phyloP scores from a whole-genome alignment of 2,329 filamentous ascomycete genomes.

The Xylaria sp. region DNA sequence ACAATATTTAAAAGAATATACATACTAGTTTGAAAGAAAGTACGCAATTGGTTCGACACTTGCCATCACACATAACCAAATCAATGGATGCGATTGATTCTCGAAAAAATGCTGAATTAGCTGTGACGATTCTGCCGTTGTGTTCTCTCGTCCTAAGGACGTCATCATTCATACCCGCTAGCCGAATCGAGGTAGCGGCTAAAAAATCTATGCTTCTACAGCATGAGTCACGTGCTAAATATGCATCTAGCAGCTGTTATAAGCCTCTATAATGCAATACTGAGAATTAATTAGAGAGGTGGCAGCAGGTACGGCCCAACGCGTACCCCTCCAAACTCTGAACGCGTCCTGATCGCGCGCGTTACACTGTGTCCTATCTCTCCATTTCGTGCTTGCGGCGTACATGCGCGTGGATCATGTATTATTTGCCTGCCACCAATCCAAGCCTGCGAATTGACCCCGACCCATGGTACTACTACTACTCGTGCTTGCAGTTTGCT shows the following conservation, averaged over 20 bases:
- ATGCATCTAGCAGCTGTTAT: background rate
- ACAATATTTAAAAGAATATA: too few relatives aligned
- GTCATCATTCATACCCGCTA: background rate
- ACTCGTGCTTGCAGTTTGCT: background rate
- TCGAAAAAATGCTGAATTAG: too few relatives aligned
- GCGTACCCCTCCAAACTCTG: background rate
- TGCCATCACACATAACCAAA: too few relatives aligned
- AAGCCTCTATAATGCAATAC: background rate
- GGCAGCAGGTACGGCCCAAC: background rate
- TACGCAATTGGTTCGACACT: too few relatives aligned
- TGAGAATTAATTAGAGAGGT: conserved; percentile 1
- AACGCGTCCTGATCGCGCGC: background rate
- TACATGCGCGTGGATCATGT: background rate
- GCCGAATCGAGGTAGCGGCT: too few relatives aligned
- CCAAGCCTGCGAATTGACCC: background rate
- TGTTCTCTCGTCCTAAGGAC: too few relatives aligned
- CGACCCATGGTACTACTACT: too few relatives aligned
- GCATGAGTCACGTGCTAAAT: background rate
- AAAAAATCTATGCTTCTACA: background rate
- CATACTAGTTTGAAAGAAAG: too few relatives aligned
- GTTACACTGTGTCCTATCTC: background rate
- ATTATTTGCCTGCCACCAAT: background rate
- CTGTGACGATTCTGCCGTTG: too few relatives aligned
- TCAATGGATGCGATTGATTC: too few relatives aligned
- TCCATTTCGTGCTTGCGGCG: background rate